Evolutionary conservation across 2,329 filamentous ascomycete species (phyloP).

Genomic region (Colletotrichum kahawae): DNA sequence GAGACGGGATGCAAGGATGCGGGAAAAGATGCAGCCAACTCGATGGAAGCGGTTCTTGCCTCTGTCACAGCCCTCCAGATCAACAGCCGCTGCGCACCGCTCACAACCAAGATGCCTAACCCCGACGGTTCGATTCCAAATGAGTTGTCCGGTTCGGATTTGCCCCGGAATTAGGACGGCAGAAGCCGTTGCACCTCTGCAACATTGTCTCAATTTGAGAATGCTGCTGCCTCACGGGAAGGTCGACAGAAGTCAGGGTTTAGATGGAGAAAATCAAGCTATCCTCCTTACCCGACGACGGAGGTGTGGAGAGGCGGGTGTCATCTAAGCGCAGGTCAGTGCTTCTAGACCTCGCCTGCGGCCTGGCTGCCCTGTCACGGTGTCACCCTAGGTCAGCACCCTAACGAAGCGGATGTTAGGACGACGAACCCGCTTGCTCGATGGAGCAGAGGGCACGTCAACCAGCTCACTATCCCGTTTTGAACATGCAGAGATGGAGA

Average conservation of each 20-base stretch:
- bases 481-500: neutral
- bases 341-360: neutral
- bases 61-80: neutral
- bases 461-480: neutral
- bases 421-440: neutral
- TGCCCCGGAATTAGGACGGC: neutral
- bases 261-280: neutral
- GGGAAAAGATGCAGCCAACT: neutral
- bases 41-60: neutral
- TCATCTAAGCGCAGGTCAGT: slow-evolving; percentile 2
- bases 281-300: neutral
- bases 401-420: neutral
- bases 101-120: neutral
- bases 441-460: neutral
- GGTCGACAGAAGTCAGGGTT: neutral
- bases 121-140: neutral
- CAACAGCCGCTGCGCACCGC: neutral
- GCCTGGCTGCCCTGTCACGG: neutral
- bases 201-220: neutral
- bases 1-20: neutral
- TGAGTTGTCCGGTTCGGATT: neutral
- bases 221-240: neutral
- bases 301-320: neutral
- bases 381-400: neutral
- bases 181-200: neutral